Base-by-base conservation (phyloP, 768 basidiomycete genomes). In the Xerocomellus amylosporus region DNA sequence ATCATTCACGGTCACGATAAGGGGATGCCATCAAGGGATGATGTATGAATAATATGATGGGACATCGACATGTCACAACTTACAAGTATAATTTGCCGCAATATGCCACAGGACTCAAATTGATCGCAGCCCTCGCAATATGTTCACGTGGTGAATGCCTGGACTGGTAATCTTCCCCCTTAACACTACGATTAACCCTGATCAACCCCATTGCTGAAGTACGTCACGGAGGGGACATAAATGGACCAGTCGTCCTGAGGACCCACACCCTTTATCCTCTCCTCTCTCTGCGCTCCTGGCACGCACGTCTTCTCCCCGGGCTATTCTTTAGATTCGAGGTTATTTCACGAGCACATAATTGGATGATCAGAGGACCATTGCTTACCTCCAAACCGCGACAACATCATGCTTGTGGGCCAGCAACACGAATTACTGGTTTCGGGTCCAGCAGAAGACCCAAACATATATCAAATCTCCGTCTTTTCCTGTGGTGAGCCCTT, bases 401-500 rank as follows among this genome's bases (percentile, higher is more conserved):
- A 43, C 14, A 19, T 44, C 36, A 59, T 62, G 61, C 17, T 14
- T 22, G n/a, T 17, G 13, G 22, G 12, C 19, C 46, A 42, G 15
- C 24, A 13, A 20, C 8, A 54, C 6, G 36, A 50, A 46, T 20
- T 46, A 20, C 8, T 65, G 20, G 49, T 50, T 43, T 51, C 37
- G 8, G 19, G 48, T 22, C 19, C 53, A 46, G 0, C 8, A 30
- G 19, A 10, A 26, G 33, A 51, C 38, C 51, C 49, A 10, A 0
- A 3, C 4, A 28, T 66, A 6, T 44, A 41, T 24, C 64, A 30
- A 24, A 49, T 38, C 17, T 24, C 38, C 8, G 0, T 17, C 9
- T 7, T 49, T 30, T 66, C 64, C 6, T 19, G 58, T 15, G 55
- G 63, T 64, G 22, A 54, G 63, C 28, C 3, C 22, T n/a, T 49